Conservation (phyloP, 768 basidiomycete species). For the Hydnum rufescens region DNA sequence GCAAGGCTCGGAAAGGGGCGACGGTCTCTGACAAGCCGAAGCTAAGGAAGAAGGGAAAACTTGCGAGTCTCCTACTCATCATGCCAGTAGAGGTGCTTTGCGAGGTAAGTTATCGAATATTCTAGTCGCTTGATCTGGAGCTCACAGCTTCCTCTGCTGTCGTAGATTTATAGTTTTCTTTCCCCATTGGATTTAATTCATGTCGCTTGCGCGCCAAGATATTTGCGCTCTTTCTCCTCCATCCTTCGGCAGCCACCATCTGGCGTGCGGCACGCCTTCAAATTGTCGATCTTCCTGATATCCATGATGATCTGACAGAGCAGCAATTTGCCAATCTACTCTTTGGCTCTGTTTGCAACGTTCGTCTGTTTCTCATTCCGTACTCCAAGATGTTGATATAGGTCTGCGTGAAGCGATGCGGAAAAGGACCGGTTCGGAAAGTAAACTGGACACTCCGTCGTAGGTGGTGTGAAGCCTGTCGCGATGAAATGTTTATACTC, state of each 20-base stretch:
- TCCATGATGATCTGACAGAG: slow-evolving; percentile 8
- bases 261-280: slow-evolving; percentile 5
- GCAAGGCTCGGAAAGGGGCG: too few relatives aligned
- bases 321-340: slow-evolving; percentile 6
- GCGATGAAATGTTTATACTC: too few relatives aligned
- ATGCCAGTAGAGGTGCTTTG: background rate
- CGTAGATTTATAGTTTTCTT: slow-evolving; percentile 4
- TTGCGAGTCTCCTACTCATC: background rate
- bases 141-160: too few relatives aligned
- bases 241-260: background rate
- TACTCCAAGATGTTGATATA: background rate
- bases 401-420: too few relatives aligned
- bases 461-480: too few relatives aligned
- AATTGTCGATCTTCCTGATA: slow-evolving; percentile 4
- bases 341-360: slow-evolving; percentile 4
- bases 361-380: background rate
- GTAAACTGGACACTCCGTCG: too few relatives aligned
- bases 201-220: slow-evolving; percentile 4
- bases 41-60: background rate
- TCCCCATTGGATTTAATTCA: slow-evolving; percentile 6
- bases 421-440: too few relatives aligned
- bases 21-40: too few relatives aligned
- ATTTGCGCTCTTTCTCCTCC: slow-evolving; percentile 3
- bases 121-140: too few relatives aligned
- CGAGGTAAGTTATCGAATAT: background rate